Evolutionary conservation across 2,329 filamentous ascomycete genomes (phyloP).

Genomic region (Ceratocystis alfenasii): DNA sequence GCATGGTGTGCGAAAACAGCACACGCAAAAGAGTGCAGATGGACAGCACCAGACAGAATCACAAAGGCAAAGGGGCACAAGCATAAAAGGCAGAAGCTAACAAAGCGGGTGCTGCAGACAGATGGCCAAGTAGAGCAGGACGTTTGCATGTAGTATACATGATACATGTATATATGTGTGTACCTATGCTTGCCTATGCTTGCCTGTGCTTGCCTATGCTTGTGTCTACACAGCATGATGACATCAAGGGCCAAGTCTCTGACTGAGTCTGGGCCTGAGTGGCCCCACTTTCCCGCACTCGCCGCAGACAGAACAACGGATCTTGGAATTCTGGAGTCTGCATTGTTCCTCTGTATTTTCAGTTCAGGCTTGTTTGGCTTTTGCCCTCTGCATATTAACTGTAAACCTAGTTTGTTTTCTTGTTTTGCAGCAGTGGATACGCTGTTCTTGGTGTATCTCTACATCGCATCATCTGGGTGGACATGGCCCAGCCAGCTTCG

Average conservation of each 20-base stretch:
- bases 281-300: background rate
- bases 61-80: no score
- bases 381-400: background rate
- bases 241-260: conserved; percentile 3
- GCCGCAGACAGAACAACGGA: background rate
- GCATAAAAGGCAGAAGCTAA: no score
- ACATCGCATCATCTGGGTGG: background rate
- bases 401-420: no score
- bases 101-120: no score
- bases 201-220: no score
- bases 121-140: no score
- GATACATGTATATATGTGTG: no score
- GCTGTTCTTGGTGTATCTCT: background rate
- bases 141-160: no score
- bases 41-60: background rate
- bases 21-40: no score
- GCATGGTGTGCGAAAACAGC: no score
- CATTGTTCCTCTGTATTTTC: background rate
- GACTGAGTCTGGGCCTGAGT: background rate
- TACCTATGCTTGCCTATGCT: no score
- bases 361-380: background rate
- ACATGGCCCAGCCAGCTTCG: background rate
- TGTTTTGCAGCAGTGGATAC: background rate
- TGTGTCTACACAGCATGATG: conserved; percentile 1
- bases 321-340: no score